Conservation (phyloP, 768 basidiomycete genomes). For the Clathrus columnatus region DNA sequence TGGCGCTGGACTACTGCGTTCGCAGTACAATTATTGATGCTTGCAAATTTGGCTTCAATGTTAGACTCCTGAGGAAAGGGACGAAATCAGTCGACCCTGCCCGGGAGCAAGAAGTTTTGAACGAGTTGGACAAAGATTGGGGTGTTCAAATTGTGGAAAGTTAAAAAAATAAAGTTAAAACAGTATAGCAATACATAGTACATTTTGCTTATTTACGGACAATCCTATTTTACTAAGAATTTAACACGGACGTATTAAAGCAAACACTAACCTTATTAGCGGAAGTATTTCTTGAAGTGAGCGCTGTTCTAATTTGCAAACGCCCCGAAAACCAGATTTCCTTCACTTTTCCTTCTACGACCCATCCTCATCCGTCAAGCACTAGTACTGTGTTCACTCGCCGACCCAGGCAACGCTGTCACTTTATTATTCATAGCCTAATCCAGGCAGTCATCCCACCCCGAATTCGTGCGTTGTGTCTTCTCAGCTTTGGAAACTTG, state of each 20-base stretch:
- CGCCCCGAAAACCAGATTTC: not conserved
- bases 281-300: constrained; percentile 6
- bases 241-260: no score
- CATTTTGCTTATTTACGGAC: no score
- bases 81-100: not conserved
- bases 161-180: no score
- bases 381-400: constrained; percentile 12
- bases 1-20: constrained; percentile 79
- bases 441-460: constrained; percentile 8
- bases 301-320: constrained; percentile 9
- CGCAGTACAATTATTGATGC: constrained; percentile 49
- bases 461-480: constrained; percentile 8
- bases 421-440: constrained; percentile 9
- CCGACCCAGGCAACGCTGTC: constrained; percentile 12
- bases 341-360: not conserved
- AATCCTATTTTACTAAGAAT: no score
- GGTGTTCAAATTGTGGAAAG: constrained; percentile 1
- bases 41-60: constrained; percentile 36
- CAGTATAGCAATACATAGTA: no score
- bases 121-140: not conserved
- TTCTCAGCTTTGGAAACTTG: not conserved
- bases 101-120: not conserved
- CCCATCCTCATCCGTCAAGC: constrained; percentile 6
- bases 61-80: not conserved
- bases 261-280: no score